These are phyloP conservation scores for Neurospora sp. DNA, from an alignment of 495 filamentous ascomycete genomes.

Conservation along the genomic window DNA sequence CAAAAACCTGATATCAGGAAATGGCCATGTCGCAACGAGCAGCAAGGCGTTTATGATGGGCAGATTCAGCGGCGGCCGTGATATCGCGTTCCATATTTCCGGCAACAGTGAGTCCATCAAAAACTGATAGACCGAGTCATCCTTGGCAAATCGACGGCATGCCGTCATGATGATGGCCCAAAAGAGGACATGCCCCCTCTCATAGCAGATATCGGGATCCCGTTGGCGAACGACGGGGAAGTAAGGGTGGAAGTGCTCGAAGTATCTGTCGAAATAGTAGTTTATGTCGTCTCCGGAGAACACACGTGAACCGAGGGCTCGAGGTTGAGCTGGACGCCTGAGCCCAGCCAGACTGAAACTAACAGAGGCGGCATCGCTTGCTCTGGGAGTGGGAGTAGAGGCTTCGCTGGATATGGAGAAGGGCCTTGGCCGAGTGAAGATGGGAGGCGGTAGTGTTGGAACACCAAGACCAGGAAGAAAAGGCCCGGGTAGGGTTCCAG, in stretches of 20 bases:
- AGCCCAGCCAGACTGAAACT: not conserved
- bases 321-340: conserved; percentile 19
- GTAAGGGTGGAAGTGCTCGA: conserved; percentile 35
- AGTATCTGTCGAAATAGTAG: conserved; percentile 36
- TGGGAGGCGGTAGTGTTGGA: conserved; percentile 3
- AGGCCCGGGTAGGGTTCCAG: not conserved
- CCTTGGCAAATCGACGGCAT: conserved; percentile 31
- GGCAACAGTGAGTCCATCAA: conserved; percentile 28
- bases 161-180: conserved; percentile 37
- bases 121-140: conserved; percentile 30
- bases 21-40: conserved; percentile 33
- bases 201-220: conserved; percentile 33
- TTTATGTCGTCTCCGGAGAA: conserved; percentile 37
- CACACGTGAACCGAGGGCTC: conserved; percentile 33
- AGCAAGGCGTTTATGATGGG: conserved; percentile 34
- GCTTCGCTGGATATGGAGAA: conserved; percentile 8
- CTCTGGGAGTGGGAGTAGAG: conserved; percentile 4
- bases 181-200: conserved; percentile 28
- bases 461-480: conserved; percentile 3
- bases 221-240: conserved; percentile 29
- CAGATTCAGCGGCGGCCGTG: conserved; percentile 25
- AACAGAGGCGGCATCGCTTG: conserved; percentile 3
- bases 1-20: conserved; percentile 31
- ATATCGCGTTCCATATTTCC: conserved; percentile 27
- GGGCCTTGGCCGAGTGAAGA: conserved; percentile 8